phyloP scores from a whole-genome alignment of 164 flowering plant species.

The Brasenia schreberi region DNA sequence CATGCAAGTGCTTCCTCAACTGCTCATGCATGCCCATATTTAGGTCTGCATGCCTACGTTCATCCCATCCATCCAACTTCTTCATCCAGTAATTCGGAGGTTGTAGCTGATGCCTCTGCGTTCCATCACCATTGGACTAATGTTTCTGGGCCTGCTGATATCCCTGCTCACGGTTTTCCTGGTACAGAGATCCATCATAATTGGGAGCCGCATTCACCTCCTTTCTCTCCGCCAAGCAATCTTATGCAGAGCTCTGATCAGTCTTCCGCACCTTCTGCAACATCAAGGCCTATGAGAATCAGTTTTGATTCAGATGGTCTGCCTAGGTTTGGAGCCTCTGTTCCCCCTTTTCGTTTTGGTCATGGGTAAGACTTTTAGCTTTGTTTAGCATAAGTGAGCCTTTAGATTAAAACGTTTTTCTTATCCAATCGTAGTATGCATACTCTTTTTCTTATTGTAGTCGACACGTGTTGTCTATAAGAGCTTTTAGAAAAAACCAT shows the following conservation, averaged over 20 bases:
- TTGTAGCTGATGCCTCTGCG: constrained; percentile 3
- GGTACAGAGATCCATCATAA: constrained; percentile 3
- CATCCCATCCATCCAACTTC: constrained; percentile 5
- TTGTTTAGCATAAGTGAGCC: too few relatives aligned
- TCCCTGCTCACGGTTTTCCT: constrained; percentile 3
- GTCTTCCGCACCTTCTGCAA: not conserved
- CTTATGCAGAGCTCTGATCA: not conserved
- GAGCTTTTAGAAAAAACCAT: too few relatives aligned
- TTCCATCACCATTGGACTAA: constrained; percentile 3
- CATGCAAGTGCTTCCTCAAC: constrained; percentile 1
- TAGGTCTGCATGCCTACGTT: constrained; percentile 6
- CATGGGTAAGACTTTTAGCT: constrained; percentile 6
- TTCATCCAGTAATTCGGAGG: not conserved
- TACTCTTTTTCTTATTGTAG: too few relatives aligned
- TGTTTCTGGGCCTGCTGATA: constrained; percentile 1
- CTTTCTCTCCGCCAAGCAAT: not conserved
- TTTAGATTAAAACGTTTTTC: too few relatives aligned
- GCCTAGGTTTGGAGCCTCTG: constrained; percentile 4
- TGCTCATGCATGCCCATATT: constrained; percentile 6
- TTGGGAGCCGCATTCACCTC: constrained; percentile 6
- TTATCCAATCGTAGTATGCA: too few relatives aligned
- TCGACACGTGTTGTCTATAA: too few relatives aligned
- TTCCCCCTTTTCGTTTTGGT: constrained; percentile 4
- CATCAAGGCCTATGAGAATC: not conserved
- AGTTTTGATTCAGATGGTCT: constrained; percentile 4